Evolutionary conservation across 1,139 yeast genomes (phyloP), one percentile per base, ranked within the genome.

Genomic region (Hemisphaericaspora lyxosophila): DNA sequence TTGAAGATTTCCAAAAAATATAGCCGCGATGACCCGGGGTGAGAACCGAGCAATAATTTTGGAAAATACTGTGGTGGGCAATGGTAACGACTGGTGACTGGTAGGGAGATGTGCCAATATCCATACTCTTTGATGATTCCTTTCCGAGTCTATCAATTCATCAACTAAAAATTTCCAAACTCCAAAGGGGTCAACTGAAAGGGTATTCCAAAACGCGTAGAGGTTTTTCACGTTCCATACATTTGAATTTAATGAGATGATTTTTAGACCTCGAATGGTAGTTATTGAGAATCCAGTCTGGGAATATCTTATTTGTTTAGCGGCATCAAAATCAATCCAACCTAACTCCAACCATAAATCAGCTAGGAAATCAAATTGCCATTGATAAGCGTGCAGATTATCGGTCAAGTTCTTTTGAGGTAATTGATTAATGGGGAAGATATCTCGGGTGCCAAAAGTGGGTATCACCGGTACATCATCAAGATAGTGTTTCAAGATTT

Each of bases 251-350:
- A 62, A 46, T 2, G 64, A 55, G 16, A 62, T 57, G 16, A 62
- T 57, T 42, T 62, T 62, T 25, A 62, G 51, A 0, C 64, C 64
- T 30, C 60, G 41, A 5, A 41, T 26, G 5, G 67, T 60, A 6
- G 43, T 44, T n/a, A 53, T 30, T 4, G 65, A 48, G 38, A 49
- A 61, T 1, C 64, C 67, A 27, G 53, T 41, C 45, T 56, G 58
- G 26, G 51, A 51, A 33, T 60, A 57, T 33, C 63, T 55, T 12
- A 67, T 61, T 36, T 64, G 54, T 34, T 57, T 58, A 4, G 66
- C 53, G 33, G 58, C 55, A 17, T 55, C 49, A 27, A 49, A 42
- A 30, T 44, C 62, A 20, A 73, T 44, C 80, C 80, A 75, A 7
- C 62, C 70, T 39, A 60, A 57, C 19, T 55, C 49, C 17, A 47